Base-by-base conservation (phyloP, 192 early-diverging fungal genomes). In the Globomyces pollinis-pini region DNA sequence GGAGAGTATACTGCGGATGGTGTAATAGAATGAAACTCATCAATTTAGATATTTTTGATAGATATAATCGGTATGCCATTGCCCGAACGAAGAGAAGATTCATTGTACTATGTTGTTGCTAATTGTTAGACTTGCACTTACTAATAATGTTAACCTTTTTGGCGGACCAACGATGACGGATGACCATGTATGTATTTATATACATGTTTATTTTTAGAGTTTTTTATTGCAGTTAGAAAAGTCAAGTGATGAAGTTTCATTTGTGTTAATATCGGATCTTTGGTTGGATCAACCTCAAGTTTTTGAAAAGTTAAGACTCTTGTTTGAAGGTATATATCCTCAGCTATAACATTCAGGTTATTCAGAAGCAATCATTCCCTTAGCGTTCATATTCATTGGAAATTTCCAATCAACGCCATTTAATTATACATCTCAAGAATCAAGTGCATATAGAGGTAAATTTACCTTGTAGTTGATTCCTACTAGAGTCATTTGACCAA, bases 321-420 rank as follows among this genome's bases (percentile, higher is more conserved):
- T 96, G 12, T 86, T 94, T 49, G 80, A 84, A 29, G 88, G n/a
- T n/a, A n/a, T n/a, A n/a, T n/a, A n/a, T n/a, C n/a, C n/a, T n/a
- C n/a, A n/a, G n/a, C n/a, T n/a, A n/a, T n/a, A n/a, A n/a, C n/a
- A n/a, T n/a, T n/a, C n/a, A n/a, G n/a, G 87, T 15, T 94, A 87
- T 54, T 78, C 79, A 4, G 65, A 70, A 30, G 66, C 78, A 0
- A 71, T 72, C 1, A 69, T 84, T 16, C 93, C 91, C 6, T 72
- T 93, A 3, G 88, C 88, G 13, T 92, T 96, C 64, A 78, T 94
- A 20, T 76, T 96, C 21, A 82, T 87, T 28, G 93, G 93, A 21
- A 91, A 88, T 63, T 96, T 96, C 59, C 74, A 79, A 21, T 91
- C 89, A 1, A 75, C 73, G 35, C 83, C 87, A 0, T 89, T 87